Conservation (phyloP, 2,329 filamentous ascomycete genomes). For the Fusarium gaditjirri region DNA sequence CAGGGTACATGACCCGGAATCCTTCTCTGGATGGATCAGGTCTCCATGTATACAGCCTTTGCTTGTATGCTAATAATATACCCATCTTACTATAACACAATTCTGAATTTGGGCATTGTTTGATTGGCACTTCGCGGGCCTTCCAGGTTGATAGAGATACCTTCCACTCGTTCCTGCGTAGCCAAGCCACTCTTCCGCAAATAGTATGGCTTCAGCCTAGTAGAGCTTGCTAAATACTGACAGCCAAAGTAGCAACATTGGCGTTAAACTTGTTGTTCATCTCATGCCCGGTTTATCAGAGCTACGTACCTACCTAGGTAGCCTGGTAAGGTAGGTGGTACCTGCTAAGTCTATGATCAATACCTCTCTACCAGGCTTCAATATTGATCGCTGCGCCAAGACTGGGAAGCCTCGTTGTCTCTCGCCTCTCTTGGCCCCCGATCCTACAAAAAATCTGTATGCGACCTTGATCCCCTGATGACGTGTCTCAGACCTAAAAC, state of each 20-base stretch:
- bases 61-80: not conserved
- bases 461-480: not conserved
- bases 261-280: not conserved
- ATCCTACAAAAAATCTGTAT: not conserved
- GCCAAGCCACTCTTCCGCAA: slow-evolving; percentile 3
- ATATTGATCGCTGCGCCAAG: not conserved
- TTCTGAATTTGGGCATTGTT: not conserved
- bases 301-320: too few species aligned
- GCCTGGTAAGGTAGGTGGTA: not conserved
- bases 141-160: not conserved
- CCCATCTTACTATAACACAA: not conserved
- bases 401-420: not conserved
- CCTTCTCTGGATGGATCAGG: not conserved
- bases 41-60: not conserved
- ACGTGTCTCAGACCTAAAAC: slow-evolving; percentile 33
- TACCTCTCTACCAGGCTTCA: not conserved
- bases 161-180: not conserved
- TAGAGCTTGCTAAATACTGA: slow-evolving; percentile 1
- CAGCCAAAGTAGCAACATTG: not conserved
- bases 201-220: slow-evolving; percentile 2
- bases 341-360: not conserved
- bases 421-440: not conserved
- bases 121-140: not conserved
- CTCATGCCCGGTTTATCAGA: not conserved
- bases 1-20: slow-evolving; percentile 1